A percentile compares a stretch with the other conserved stretches of the same genome.
Evolutionary conservation across 495 filamentous ascomycete genomes (phyloP).

Genomic region (Podospora fimiseda): DNA sequence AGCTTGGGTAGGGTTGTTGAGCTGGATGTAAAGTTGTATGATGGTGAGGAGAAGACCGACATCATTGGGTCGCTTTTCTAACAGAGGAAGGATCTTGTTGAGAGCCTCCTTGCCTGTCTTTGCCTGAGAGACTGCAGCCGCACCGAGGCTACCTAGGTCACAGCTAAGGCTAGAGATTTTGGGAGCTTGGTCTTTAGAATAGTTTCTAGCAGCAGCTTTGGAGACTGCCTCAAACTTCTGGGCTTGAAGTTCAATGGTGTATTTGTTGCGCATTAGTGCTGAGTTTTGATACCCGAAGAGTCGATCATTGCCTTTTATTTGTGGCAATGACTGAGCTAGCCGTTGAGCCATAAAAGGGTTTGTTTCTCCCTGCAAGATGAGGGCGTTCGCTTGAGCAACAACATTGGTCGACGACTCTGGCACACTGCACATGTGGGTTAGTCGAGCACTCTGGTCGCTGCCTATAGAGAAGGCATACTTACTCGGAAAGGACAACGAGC

Average conservation of each 20-base stretch:
- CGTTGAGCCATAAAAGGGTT: slow-evolving; percentile 80
- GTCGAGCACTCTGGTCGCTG: background rate
- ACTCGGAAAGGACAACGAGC: slow-evolving; percentile 47
- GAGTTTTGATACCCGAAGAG: slow-evolving; percentile 73
- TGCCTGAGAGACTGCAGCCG: slow-evolving; percentile 65
- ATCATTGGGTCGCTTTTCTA: slow-evolving; percentile 73
- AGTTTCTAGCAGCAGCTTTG: slow-evolving; percentile 53
- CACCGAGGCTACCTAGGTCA: slow-evolving; percentile 67
- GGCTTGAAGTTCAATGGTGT: slow-evolving; percentile 66
- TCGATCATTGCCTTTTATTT: slow-evolving; percentile 56
- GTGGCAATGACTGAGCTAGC: slow-evolving; percentile 51
- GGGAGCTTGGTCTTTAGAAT: slow-evolving; percentile 44
- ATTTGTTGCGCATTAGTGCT: slow-evolving; percentile 60
- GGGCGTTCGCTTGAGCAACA: slow-evolving; percentile 72
- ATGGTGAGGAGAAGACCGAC: slow-evolving; percentile 77
- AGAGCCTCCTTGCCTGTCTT: slow-evolving; percentile 61
- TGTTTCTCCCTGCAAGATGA: slow-evolving; percentile 50
- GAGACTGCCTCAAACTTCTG: slow-evolving; percentile 72
- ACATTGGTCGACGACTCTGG: slow-evolving; percentile 68
- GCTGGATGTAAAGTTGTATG: slow-evolving; percentile 73
- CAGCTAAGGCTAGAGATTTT: slow-evolving; percentile 52
- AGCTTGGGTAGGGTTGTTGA: slow-evolving; percentile 69
- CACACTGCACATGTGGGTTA: slow-evolving; percentile 49
- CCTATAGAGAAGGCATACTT: slow-evolving; percentile 8
- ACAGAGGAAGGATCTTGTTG: slow-evolving; percentile 64